Percentiles rank a stretch among this genome's conserved stretches.
Conservation (phyloP, 2,329 filamentous ascomycete genomes). For the Magnaporthales sp. region DNA sequence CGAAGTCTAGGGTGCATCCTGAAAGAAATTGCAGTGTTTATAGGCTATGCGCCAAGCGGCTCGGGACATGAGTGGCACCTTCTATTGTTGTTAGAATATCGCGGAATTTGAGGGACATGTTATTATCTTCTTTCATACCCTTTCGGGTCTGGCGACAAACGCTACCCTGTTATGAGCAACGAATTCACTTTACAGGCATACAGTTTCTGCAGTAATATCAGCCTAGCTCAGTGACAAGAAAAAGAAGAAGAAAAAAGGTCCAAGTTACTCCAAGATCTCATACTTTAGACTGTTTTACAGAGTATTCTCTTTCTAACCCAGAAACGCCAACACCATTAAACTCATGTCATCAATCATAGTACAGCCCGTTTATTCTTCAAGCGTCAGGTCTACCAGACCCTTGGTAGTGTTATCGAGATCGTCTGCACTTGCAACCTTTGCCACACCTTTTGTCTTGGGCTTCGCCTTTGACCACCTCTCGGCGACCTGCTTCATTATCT, state of each 20-base stretch:
- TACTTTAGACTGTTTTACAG: neutral
- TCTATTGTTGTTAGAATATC: neutral
- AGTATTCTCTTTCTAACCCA: neutral
- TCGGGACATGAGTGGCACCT: neutral
- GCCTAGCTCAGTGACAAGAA: neutral
- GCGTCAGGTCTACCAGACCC: neutral
- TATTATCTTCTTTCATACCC: neutral
- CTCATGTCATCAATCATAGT: neutral
- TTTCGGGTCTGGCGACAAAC: neutral
- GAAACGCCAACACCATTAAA: neutral
- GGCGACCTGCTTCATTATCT: slow-evolving; percentile 61
- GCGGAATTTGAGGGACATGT: neutral
- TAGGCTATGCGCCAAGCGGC: neutral
- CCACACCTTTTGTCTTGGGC: slow-evolving; percentile 14
- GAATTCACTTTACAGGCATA: neutral
- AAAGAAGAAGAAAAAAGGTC: too few relatives aligned
- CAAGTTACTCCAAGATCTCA: neutral
- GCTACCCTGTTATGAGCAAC: neutral
- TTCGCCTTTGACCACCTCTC: slow-evolving; percentile 48
- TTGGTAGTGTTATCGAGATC: neutral
- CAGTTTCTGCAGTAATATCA: neutral
- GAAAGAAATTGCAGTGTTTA: neutral
- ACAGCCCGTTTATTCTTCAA: neutral
- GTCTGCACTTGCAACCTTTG: neutral
- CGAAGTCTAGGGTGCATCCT: slow-evolving; percentile 20